Evolutionary conservation across 2,329 filamentous ascomycete species (phyloP).

Genomic region (Fusarium tjaetaba): DNA sequence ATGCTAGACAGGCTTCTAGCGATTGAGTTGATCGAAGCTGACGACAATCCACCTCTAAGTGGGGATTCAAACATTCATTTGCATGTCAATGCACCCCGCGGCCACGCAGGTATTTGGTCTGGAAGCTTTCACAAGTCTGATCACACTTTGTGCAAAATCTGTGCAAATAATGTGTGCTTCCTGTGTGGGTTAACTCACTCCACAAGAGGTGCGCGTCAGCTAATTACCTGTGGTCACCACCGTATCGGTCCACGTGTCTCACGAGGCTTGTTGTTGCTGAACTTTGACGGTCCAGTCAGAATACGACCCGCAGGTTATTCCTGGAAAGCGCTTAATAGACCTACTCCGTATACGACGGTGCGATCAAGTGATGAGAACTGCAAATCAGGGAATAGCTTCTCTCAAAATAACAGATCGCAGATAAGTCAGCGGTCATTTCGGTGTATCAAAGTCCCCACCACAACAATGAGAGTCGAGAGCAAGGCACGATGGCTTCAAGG

Average conservation of each 20-base stretch:
- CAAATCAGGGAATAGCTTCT: not conserved
- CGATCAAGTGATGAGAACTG: not conserved
- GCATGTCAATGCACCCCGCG: constrained; percentile 30
- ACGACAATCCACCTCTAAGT: constrained; percentile 11
- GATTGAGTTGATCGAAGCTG: constrained; percentile 4
- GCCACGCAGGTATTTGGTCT: not conserved
- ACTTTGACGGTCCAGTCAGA: constrained; percentile 7
- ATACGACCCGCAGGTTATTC: constrained; percentile 5
- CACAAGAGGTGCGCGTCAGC: constrained; percentile 20
- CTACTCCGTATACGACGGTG: not conserved
- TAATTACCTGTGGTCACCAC: constrained; percentile 1
- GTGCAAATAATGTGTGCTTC: constrained; percentile 3
- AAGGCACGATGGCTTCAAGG: not conserved
- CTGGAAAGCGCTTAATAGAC: not conserved
- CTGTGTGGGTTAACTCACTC: not conserved
- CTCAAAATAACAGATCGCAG: not conserved
- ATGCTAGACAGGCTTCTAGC: not conserved
- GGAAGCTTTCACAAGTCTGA: constrained; percentile 10
- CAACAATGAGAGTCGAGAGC: not conserved
- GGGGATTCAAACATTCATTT: constrained; percentile 29
- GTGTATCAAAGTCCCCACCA: not conserved
- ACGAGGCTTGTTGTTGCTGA: constrained; percentile 3
- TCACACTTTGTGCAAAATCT: constrained; percentile 7
- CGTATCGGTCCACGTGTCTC: constrained; percentile 31
- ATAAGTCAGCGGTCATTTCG: constrained; percentile 10